A percentile compares a stretch with the other conserved stretches of the same genome.
Conservation (phyloP, 208 protist genomes). For the Leptomonas seymouri region DNA sequence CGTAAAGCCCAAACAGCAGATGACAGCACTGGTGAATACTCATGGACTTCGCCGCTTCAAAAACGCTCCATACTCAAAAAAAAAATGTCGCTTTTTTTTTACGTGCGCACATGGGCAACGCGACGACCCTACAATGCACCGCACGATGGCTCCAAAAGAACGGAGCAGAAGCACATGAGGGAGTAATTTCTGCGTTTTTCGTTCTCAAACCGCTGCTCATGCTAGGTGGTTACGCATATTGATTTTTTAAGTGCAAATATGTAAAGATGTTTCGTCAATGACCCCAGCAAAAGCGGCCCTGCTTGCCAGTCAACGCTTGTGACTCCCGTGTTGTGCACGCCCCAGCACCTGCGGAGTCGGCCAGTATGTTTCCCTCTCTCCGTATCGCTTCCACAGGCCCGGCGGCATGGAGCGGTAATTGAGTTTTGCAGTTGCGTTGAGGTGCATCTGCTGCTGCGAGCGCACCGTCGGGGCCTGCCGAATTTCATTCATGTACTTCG, state of each 20-base stretch:
- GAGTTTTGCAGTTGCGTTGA: constrained; percentile 88
- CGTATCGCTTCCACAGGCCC: constrained; percentile 89
- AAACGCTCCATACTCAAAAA: too few species aligned
- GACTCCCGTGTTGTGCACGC: constrained; percentile 49
- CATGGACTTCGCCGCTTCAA: too few species aligned
- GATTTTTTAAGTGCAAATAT: background rate
- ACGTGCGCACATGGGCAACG: too few species aligned
- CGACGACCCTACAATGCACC: too few species aligned
- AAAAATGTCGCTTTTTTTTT: too few species aligned
- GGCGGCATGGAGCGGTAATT: constrained; percentile 90
- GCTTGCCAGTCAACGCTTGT: constrained; percentile 22
- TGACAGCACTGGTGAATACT: too few species aligned
- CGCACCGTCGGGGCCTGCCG: constrained; percentile 78
- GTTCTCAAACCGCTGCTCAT: too few species aligned
- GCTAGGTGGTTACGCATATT: background rate
- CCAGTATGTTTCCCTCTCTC: constrained; percentile 72
- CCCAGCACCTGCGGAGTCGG: constrained; percentile 72
- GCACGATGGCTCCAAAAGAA: too few species aligned
- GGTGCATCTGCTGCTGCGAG: constrained; percentile 88
- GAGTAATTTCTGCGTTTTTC: background rate
- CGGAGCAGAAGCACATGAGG: too few species aligned
- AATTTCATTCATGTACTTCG: constrained; percentile 86
- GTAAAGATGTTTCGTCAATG: background rate
- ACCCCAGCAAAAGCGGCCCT: background rate
- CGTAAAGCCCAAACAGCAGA: too few species aligned